Evolutionary conservation across 768 basidiomycete genomes (phyloP).

Genomic region (Lactifluus pinguis): DNA sequence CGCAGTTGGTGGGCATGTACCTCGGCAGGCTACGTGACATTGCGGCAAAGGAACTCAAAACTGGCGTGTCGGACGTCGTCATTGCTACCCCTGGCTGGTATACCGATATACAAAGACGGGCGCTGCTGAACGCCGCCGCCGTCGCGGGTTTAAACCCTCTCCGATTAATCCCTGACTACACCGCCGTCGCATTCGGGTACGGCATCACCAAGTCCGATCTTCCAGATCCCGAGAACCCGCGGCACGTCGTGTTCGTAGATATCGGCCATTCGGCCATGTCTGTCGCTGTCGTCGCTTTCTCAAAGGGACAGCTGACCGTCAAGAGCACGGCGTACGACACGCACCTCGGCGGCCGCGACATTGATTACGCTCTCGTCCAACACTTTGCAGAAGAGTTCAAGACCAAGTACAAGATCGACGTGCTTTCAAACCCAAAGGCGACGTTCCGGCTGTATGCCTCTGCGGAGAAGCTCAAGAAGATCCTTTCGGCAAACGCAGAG

Average conservation of each 20-base stretch:
- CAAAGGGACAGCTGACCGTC: slow-evolving; percentile 85
- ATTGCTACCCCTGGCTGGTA: slow-evolving; percentile 97
- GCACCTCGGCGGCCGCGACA: slow-evolving; percentile 92
- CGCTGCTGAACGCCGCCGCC: slow-evolving; percentile 78
- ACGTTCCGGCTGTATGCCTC: slow-evolving; percentile 81
- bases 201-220: slow-evolving; percentile 99
- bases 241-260: slow-evolving; percentile 90
- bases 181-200: slow-evolving; percentile 92
- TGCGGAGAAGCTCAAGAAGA: slow-evolving; percentile 93
- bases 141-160: slow-evolving; percentile 88
- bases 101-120: slow-evolving; percentile 88
- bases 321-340: slow-evolving; percentile 86
- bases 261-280: slow-evolving; percentile 90
- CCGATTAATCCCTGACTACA: slow-evolving; percentile 94
- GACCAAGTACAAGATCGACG: slow-evolving; percentile 96
- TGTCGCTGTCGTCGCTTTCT: slow-evolving; percentile 82
- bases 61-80: slow-evolving; percentile 81
- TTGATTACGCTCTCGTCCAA: slow-evolving; percentile 83
- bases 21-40: slow-evolving; percentile 87
- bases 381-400: slow-evolving; percentile 93
- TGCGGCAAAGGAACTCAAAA: slow-evolving; percentile 77
- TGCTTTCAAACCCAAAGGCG: slow-evolving; percentile 84
- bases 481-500: slow-evolving; percentile 88
- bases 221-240: slow-evolving; percentile 71
- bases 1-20: slow-evolving; percentile 89